A percentile compares a stretch with the other conserved stretches of the same genome.
phyloP scores from a whole-genome alignment of 2,329 filamentous ascomycete species.

The Aspergillus glaucus region DNA sequence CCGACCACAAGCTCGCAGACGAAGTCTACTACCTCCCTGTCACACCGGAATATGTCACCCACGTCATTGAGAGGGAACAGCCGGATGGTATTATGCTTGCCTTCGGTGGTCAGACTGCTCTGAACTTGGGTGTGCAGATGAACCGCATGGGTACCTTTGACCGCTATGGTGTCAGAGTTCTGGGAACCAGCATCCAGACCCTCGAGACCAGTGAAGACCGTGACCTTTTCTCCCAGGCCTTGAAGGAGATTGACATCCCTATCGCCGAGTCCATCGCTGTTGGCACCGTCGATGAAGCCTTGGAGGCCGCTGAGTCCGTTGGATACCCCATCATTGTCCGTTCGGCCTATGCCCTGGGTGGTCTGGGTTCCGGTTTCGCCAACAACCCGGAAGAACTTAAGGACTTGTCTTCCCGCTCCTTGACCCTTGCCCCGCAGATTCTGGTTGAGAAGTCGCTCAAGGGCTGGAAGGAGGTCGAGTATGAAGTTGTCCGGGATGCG shows the following conservation, averaged over 20 bases:
- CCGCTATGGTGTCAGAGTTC: constrained; percentile 88
- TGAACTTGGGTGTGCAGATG: constrained; percentile 97
- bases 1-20: constrained; percentile 89
- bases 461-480: constrained; percentile 99
- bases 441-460: constrained; percentile 97
- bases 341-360: constrained; percentile 91
- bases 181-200: constrained; percentile 91
- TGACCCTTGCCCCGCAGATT: constrained; percentile 92
- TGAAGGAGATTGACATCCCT: constrained; percentile 95
- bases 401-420: constrained; percentile 84
- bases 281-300: constrained; percentile 80
- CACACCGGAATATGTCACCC: constrained; percentile 93
- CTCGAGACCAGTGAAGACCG: constrained; percentile 92
- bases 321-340: constrained; percentile 98
- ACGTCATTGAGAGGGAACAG: constrained; percentile 92
- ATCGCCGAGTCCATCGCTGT: constrained; percentile 96
- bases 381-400: constrained; percentile 89
- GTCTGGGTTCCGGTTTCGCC: constrained; percentile 92
- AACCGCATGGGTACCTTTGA: constrained; percentile 93
- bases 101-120: constrained; percentile 93
- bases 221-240: constrained; percentile 89
- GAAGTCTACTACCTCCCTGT: constrained; percentile 98
- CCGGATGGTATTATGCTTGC: constrained; percentile 97
- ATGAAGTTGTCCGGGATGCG: constrained; percentile 94
- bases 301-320: constrained; percentile 76